Base-by-base conservation (phyloP, 805 yeast species). In the Starmerella khaoyaiensis region DNA sequence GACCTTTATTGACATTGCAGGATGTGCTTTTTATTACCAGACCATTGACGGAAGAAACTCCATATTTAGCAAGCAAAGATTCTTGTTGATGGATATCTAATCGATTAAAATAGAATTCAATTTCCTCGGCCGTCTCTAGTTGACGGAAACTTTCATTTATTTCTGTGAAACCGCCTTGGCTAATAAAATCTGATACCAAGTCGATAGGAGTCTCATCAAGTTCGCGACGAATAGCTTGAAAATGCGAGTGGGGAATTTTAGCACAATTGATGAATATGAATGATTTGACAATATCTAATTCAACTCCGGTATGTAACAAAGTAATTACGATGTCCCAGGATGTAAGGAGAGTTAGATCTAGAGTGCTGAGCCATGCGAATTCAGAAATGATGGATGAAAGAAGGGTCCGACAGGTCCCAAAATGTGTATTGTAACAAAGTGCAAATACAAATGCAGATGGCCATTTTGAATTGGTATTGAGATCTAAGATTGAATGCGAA, bases 141-240 rank as follows among this genome's bases (percentile, higher is more conserved):
- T 18, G 19, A 14, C 21, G 19, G 8, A n/a, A 21, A 17, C 33
- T 25, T 16, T 30, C 35, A 3, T 25, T n/a, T 11, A 36, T 36
- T 17, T 36, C 39, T 16, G 14, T 8, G 18, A n/a, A 30, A 6
- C 35, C 39, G 25, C 20, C 22, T 8, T 20, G 14, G 11, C 17
- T 27, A 7, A 36, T 21, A 3, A 11, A n/a, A n/a, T 31, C 26
- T 7, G 23, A 17, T 22, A 17, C 26, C 15, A 11, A 17, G 26
- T 31, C 17, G 6, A 5, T 5, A n/a, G 14, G n/a, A 5, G 17
- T 11, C 9, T 15, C 9, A 11, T 18, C 24, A 20, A 36, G 25
- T n/a, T n/a, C 35, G n/a, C 39, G 34, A 10, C 28, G 31, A 20
- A 36, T 26, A 21, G 39, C 34, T 8, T 15, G 30, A 5, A 21